Conservation (phyloP, 164 flowering plant genomes). For the Tinospora cordifolia region DNA sequence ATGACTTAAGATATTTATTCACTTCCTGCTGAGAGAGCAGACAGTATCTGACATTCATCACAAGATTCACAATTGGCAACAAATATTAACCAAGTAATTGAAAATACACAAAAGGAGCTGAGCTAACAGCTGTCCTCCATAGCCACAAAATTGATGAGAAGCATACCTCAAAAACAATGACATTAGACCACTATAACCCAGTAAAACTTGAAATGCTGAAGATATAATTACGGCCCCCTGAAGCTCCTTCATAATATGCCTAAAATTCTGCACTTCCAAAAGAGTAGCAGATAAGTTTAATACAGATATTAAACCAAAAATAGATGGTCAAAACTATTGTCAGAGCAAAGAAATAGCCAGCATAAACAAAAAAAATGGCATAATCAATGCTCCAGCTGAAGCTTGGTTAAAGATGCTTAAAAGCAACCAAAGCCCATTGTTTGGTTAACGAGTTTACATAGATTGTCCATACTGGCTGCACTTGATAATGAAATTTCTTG, state of each 20-base stretch:
- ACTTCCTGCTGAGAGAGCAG: background rate
- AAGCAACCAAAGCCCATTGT: background rate
- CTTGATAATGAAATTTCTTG: background rate
- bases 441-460: background rate
- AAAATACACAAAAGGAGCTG: background rate
- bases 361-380: too few species aligned
- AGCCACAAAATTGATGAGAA: constrained; percentile 8
- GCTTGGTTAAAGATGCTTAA: too few species aligned
- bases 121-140: background rate
- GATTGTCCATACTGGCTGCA: background rate
- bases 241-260: constrained; percentile 87
- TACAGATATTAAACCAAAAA: background rate
- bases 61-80: background rate
- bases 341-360: background rate
- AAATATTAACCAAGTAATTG: background rate
- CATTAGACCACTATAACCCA: constrained; percentile 96
- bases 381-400: too few species aligned
- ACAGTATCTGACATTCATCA: background rate
- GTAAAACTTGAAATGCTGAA: constrained; percentile 75
- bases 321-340: background rate
- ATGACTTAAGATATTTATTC: background rate
- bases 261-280: constrained; percentile 62
- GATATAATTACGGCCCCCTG: constrained; percentile 90
- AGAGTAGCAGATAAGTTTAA: constrained; percentile 6
- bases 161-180: constrained; percentile 64